Evolutionary conservation across 345 rosid species (phyloP), one percentile per base, ranked within the genome.

Genomic region (Linum usitatissimum): DNA sequence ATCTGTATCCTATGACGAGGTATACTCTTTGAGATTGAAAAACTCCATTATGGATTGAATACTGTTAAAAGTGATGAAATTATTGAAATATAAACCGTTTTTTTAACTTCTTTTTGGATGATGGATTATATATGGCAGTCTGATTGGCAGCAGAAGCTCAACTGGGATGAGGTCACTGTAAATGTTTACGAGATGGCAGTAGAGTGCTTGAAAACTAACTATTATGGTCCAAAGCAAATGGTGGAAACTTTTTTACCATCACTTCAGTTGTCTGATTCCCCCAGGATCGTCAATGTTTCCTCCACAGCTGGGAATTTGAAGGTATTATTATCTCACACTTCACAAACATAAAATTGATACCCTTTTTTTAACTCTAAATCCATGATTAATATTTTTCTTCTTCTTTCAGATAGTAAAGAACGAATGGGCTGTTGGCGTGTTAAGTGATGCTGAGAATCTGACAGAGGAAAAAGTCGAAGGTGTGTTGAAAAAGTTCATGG

Each of bases 281-380:
- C 73, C 30, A 70, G 30, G 51, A 64, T 71, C n/a, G 79, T 77
- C 9, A 77, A 77, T 54, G 74, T 77, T 48, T 65, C 79, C 18
- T 80, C 84, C 19, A 3, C 0, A 4, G 4, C 53, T 34, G 76
- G 76, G 31, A 4, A 5, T 30, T 28, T 76, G n/a, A 17, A 39
- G 79, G 79, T 72, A 69, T 10, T 10, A 10, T 13, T 23, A 23
- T 12, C 10, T 45, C 51, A 7, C 51, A 45, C 51, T 10, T 23
- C 28, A 23, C 28, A 23, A 23, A 23, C 28, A 23, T 23, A n/a
- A n/a, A n/a, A n/a, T n/a, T n/a, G n/a, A n/a, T n/a, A n/a, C n/a
- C n/a, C n/a, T n/a, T n/a, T n/a, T n/a, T n/a, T n/a, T n/a, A n/a
- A n/a, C n/a, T n/a, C n/a, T n/a, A n/a, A n/a, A n/a, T n/a, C n/a